A percentile compares a stretch with the other conserved stretches of the same genome.
Conservation (phyloP, 768 basidiomycete genomes). For the Termitomyces sp. region DNA sequence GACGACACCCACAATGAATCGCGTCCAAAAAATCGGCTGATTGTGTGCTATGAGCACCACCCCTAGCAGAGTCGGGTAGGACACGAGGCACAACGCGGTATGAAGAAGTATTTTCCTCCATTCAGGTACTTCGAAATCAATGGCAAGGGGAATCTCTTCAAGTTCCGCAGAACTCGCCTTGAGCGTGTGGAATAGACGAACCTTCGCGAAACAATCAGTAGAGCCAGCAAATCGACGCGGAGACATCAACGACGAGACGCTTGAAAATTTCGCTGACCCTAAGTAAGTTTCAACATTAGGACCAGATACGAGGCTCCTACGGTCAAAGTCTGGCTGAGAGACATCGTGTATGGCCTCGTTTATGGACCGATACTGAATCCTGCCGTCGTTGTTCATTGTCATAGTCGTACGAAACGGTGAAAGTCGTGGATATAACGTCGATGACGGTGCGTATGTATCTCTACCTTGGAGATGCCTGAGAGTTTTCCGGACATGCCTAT, state of each 20-base stretch:
- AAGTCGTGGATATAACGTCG: neutral
- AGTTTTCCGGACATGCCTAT: neutral
- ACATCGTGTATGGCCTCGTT: constrained; percentile 8
- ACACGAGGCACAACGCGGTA: constrained; percentile 22
- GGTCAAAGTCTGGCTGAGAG: constrained; percentile 10
- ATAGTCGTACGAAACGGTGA: neutral
- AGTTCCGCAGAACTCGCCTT: constrained; percentile 3
- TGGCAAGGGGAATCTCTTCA: constrained; percentile 22
- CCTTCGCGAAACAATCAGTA: constrained; percentile 3
- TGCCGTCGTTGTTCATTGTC: constrained; percentile 2
- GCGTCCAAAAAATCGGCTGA: constrained; percentile 33
- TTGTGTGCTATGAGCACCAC: constrained; percentile 22
- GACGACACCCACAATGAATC: constrained; percentile 27
- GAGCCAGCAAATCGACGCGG: constrained; percentile 1
- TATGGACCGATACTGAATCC: constrained; percentile 6
- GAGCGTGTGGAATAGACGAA: constrained; percentile 7
- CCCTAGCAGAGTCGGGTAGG: constrained; percentile 28
- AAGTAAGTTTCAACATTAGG: neutral
- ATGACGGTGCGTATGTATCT: neutral
- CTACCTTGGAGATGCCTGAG: neutral
- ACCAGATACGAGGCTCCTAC: neutral
- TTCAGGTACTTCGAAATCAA: constrained; percentile 27
- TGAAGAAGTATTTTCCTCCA: constrained; percentile 26
- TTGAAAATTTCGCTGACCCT: neutral
- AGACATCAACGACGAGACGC: neutral